A percentile compares a stretch with the other conserved stretches of the same genome.
phyloP scores from a whole-genome alignment of 2,329 filamentous ascomycete genomes.

The Stenocarpella maydis region DNA sequence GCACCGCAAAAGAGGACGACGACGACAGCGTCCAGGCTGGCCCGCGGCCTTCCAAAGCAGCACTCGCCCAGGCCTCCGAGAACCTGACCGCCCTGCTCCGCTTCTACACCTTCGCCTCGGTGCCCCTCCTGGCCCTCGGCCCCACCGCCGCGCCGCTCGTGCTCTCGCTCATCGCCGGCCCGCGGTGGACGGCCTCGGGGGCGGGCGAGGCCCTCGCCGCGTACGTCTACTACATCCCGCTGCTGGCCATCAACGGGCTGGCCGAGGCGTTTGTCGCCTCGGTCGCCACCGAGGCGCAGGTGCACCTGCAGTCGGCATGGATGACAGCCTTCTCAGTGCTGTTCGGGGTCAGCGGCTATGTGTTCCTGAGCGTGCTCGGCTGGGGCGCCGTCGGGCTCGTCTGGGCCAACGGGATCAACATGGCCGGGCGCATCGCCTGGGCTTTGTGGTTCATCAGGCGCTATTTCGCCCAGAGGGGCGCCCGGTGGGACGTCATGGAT shows the following conservation, averaged over 20 bases:
- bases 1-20: neutral
- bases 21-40: constrained; percentile 24
- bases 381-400: constrained; percentile 85
- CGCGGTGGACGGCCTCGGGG: constrained; percentile 76
- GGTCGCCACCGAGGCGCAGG: constrained; percentile 77
- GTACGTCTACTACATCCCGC: constrained; percentile 93
- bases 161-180: constrained; percentile 78
- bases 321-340: constrained; percentile 83
- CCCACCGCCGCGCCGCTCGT: constrained; percentile 78
- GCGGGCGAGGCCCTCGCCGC: constrained; percentile 77
- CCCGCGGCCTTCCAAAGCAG: constrained; percentile 32
- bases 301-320: constrained; percentile 80
- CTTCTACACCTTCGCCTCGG: constrained; percentile 77
- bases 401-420: constrained; percentile 87
- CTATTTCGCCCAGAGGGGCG: constrained; percentile 64
- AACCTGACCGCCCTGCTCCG: constrained; percentile 73
- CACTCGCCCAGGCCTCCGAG: constrained; percentile 51
- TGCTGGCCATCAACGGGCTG: constrained; percentile 90
- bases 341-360: constrained; percentile 78
- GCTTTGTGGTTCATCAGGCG: constrained; percentile 74
- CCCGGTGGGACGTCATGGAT: constrained; percentile 49
- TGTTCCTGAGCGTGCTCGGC: constrained; percentile 74
- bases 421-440: constrained; percentile 85
- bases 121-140: constrained; percentile 73
- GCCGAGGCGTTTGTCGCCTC: constrained; percentile 92